Conservation (phyloP, 306 rosid genomes). For the Sicyos edulis region DNA sequence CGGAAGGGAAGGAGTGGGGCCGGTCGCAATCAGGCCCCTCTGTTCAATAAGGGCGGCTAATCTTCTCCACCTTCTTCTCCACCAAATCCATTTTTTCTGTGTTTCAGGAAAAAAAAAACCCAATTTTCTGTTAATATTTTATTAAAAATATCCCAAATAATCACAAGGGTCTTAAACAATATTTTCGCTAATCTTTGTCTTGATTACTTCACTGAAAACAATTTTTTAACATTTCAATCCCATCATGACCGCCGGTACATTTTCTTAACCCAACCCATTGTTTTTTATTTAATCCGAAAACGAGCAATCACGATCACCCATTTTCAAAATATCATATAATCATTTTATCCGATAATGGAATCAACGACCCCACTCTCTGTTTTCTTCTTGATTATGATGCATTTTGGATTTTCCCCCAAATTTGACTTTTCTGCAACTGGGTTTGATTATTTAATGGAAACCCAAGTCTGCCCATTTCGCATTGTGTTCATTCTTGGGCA, state of each 20-base stretch:
- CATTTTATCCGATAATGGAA: conserved; percentile 6
- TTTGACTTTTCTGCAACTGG: conserved; percentile 1
- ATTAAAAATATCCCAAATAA: background rate
- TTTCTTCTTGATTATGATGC: background rate
- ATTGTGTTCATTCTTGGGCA: background rate
- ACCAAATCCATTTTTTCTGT: too few species aligned
- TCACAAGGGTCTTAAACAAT: background rate
- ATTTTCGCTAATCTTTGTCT: too few species aligned
- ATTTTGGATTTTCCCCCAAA: background rate
- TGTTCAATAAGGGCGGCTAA: too few species aligned
- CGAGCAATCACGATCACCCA: background rate
- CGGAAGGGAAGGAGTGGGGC: too few species aligned
- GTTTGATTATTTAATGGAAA: background rate
- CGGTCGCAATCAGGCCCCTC: too few species aligned
- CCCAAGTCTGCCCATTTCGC: background rate
- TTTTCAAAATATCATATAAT: background rate
- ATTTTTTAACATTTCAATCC: background rate
- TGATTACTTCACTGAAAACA: background rate
- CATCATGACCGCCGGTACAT: conserved; percentile 2
- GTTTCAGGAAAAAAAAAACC: too few species aligned
- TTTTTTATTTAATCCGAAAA: background rate
- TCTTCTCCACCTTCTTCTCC: too few species aligned
- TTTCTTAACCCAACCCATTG: background rate
- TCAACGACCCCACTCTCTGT: conserved; percentile 9
- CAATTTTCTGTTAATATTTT: too few species aligned